Base-by-base conservation (phyloP, 2,329 filamentous ascomycete species). In the Endothia cerciana region DNA sequence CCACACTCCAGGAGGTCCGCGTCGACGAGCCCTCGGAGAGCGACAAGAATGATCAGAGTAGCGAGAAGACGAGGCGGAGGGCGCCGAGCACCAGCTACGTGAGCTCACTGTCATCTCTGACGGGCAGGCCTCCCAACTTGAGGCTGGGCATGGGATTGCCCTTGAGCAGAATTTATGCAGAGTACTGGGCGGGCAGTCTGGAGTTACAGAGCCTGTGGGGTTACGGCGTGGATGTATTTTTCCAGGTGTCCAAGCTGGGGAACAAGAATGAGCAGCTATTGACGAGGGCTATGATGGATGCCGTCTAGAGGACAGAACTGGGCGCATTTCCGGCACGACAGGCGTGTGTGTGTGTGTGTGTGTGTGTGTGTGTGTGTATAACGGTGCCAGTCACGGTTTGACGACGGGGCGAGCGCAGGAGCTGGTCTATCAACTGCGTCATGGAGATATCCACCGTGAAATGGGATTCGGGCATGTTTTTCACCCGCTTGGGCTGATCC, bases 181-280 rank as follows among this genome's bases (percentile, higher is more conserved):
- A 98, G 78, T 98, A 98, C 77, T 99, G 95, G 95, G 95, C 95
- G 2, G 95, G 95, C 30, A 95, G 87, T 72, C 81, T 99, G 10
- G 91, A 97, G 73, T 78, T 98, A 66, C 94, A 98, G 76, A 97
- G 91, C 73, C 81, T 99, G 8, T 94, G 97, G 75, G 96, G 95
- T 0, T 98, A 97, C 75, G 95, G 95, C 17, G 93, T 96, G 7
- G 95, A 99, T 80, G 94, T 92, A 0, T 99, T 99, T 74, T 79
- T 99, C 69, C 94, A 98, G 75, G 97, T 99, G 67, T 97, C 93
- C 5, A 96, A 97, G 76, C 83, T 99, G 65, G 95, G 95, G 25
- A 99, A 99, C 77, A 97, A 97, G 83, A 97, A 98, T 74, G 95
- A 99, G 81, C 93, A 97, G 77, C 83, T 99, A 68, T 93, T 86